These are phyloP conservation scores for Ophiosphaerella herpotricha DNA, from an alignment of 2,329 filamentous ascomycete species.

Conservation along the genomic window DNA sequence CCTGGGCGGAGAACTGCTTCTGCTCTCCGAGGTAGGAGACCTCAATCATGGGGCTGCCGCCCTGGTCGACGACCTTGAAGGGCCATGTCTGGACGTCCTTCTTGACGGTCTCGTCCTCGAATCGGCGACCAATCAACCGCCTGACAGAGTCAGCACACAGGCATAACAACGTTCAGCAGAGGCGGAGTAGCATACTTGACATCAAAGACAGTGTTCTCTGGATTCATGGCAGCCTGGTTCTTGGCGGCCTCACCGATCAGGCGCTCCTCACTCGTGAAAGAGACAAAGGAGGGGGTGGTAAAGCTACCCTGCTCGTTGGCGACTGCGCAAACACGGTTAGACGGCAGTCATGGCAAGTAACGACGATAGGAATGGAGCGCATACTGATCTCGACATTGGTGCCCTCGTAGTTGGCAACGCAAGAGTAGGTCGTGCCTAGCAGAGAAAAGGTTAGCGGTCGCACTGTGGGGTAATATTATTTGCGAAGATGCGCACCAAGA, in stretches of 20 bases:
- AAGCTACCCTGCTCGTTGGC: slow-evolving; percentile 99
- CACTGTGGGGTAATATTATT: slow-evolving; percentile 33
- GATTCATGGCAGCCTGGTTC: slow-evolving; percentile 99
- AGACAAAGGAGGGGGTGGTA: slow-evolving; percentile 98
- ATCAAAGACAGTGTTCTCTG: slow-evolving; percentile 96
- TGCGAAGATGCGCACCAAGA: slow-evolving; percentile 69
- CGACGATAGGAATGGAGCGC: slow-evolving; percentile 39
- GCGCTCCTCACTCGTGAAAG: slow-evolving; percentile 98
- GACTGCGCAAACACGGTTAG: slow-evolving; percentile 56
- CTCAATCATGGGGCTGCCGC: slow-evolving; percentile 86
- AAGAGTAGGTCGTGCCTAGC: slow-evolving; percentile 97
- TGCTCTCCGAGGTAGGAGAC: slow-evolving; percentile 94
- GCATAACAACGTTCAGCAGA: not conserved
- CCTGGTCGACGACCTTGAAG: slow-evolving; percentile 95
- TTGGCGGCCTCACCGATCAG: slow-evolving; percentile 99
- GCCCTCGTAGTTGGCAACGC: slow-evolving; percentile 98
- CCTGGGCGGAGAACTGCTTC: slow-evolving; percentile 96
- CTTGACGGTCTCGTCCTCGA: slow-evolving; percentile 95
- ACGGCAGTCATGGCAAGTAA: slow-evolving; percentile 5
- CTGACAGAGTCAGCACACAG: slow-evolving; percentile 55
- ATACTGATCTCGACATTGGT: slow-evolving; percentile 98
- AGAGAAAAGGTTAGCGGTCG: slow-evolving; percentile 41
- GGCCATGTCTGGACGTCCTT: slow-evolving; percentile 99
- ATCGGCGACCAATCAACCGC: slow-evolving; percentile 96
- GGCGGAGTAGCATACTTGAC: slow-evolving; percentile 73